Base-by-base conservation (phyloP, 2,329 filamentous ascomycete genomes). In the Scolecobasidium constrictum region DNA sequence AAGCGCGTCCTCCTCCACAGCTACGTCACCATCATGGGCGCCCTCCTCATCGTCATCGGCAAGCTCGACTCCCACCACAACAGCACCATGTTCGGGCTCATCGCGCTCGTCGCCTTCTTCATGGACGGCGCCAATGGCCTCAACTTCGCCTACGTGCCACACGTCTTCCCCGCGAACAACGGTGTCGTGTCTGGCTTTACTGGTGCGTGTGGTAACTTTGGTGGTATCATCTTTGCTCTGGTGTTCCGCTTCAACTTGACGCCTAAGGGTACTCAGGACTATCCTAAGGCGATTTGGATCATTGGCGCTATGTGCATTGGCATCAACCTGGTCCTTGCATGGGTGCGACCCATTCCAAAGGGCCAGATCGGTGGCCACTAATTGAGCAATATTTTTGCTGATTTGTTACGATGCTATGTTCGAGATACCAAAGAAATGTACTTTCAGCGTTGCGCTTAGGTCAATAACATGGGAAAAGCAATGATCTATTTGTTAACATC, bases 111-210 rank as follows among this genome's bases (percentile, higher is more conserved):
- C 65, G 85, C 83, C 1, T 72, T 94, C 57, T 94, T 94, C 66
- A 64, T 87, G 35, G 86, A 93, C 59, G 85, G 83, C 2, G 80
- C 78, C 34, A 94, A 94, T 56, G 88, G 88, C 1, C 78, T 85
- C 28, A 92, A 84, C 64, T 94, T 92, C 61, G 77, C 85, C 0
- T 72, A 94, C 5, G 81, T 94, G 20, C 86, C 87, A 3, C 88
- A 94, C 57, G 81, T 94, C 1, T 82, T 88, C 60, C 85, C 86
- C 1, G 74, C 72, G 47, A 84, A 86, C 47, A 94, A 94, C 60
- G 87, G 86, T 60, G 65, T 54, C 60, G 72, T 94, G 6, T 84
- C 81, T 1, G 87, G 87, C 9, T 67, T 84, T 26, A 81, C 86
- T 1, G 88, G 88, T 7, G 86, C 83, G 0, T 71, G 75, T 9